These are phyloP conservation scores for Phytopythium aichiense DNA, from an alignment of 352 stramenopile species.

Conservation along the genomic window DNA sequence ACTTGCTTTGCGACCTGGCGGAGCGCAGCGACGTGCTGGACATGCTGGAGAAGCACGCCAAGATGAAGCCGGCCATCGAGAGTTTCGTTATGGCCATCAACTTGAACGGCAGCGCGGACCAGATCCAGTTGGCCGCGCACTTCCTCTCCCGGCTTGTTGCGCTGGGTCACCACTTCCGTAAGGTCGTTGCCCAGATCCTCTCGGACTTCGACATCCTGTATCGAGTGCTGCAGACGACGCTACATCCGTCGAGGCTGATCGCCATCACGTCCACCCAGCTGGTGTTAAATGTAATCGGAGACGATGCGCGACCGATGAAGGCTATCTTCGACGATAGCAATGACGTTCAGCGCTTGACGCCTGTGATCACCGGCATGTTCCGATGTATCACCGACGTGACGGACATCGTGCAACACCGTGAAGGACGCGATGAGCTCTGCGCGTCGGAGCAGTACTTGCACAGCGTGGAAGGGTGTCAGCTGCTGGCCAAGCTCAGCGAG, in stretches of 20 bases:
- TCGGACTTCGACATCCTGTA: constrained; percentile 60
- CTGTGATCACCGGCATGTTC: constrained; percentile 49
- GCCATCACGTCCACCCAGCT: constrained; percentile 47
- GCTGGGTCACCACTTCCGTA: constrained; percentile 61
- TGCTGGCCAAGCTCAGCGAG: constrained; percentile 55
- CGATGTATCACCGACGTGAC: constrained; percentile 49
- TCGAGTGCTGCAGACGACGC: constrained; percentile 55
- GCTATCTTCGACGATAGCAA: constrained; percentile 38
- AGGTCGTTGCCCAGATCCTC: constrained; percentile 44
- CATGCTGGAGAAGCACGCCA: constrained; percentile 46
- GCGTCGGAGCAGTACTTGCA: constrained; percentile 68
- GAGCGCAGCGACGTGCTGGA: constrained; percentile 50
- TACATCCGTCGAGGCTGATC: constrained; percentile 66
- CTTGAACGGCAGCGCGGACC: constrained; percentile 55
- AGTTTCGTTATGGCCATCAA: constrained; percentile 56
- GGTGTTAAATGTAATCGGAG: constrained; percentile 53
- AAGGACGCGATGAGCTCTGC: constrained; percentile 36
- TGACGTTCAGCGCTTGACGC: constrained; percentile 34
- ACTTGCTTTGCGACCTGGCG: constrained; percentile 65
- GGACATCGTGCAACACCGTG: constrained; percentile 33
- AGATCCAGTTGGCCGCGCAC: constrained; percentile 54
- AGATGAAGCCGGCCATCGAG: constrained; percentile 44
- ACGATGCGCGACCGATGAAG: constrained; percentile 48
- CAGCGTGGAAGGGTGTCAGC: constrained; percentile 48
- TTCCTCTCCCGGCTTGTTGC: constrained; percentile 52